Conservation (phyloP, 2,329 filamentous ascomycete species). For the Venturia asperata region DNA sequence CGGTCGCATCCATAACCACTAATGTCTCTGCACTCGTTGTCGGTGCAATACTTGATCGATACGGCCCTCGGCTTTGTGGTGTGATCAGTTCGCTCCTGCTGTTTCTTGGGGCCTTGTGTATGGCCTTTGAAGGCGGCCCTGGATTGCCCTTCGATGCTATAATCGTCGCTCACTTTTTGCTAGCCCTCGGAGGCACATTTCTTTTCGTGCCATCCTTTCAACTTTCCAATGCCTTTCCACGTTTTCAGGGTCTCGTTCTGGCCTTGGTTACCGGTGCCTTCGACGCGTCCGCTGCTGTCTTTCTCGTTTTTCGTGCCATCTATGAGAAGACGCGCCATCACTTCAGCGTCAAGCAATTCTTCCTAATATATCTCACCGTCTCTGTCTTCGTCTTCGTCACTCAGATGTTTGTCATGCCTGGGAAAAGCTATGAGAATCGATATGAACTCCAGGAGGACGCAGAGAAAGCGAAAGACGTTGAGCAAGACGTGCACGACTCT, state of each 20-base stretch:
- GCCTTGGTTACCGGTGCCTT: constrained; percentile 76
- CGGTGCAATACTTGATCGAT: constrained; percentile 33
- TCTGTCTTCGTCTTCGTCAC: constrained; percentile 58
- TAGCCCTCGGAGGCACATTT: constrained; percentile 73
- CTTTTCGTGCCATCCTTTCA: constrained; percentile 80
- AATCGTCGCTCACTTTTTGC: constrained; percentile 64
- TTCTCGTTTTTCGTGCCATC: constrained; percentile 64
- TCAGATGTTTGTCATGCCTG: constrained; percentile 66
- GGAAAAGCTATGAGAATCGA: constrained; percentile 67
- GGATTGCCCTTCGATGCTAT: constrained; percentile 39
- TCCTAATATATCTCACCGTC: constrained; percentile 63
- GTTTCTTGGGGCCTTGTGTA: constrained; percentile 30
- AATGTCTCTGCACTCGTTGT: constrained; percentile 34
- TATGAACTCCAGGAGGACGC: constrained; percentile 33
- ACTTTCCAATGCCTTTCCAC: constrained; percentile 75
- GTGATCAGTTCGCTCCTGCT: constrained; percentile 30
- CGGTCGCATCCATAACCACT: constrained; percentile 32
- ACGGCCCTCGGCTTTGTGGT: constrained; percentile 31
- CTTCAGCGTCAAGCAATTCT: constrained; percentile 62
- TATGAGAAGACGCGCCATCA: constrained; percentile 52
- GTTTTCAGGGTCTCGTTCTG: constrained; percentile 68
- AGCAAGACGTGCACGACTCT: constrained; percentile 44
- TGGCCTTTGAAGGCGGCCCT: constrained; percentile 32
- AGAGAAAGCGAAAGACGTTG: constrained; percentile 27
- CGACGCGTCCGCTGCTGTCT: constrained; percentile 72